These are phyloP conservation scores for Hypholoma fasciculare DNA, from an alignment of 768 basidiomycete genomes.

Conservation along the genomic window DNA sequence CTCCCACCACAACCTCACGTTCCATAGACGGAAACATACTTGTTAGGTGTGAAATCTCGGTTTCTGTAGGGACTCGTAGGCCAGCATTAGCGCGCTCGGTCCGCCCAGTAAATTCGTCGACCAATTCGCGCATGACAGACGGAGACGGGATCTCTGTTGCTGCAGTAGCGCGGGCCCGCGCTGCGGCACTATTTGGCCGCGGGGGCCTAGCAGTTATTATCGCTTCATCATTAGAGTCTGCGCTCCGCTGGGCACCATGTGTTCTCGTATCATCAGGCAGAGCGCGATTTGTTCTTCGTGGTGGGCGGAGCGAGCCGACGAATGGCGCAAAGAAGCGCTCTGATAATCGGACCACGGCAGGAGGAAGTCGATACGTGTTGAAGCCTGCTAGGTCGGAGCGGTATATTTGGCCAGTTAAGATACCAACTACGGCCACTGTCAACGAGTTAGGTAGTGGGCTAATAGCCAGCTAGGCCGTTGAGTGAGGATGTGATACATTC, in stretches of 20 bases:
- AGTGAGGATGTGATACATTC: background rate
- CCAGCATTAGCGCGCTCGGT: conserved; percentile 52
- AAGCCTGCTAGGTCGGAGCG: conserved; percentile 80
- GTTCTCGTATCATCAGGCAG: conserved; percentile 57
- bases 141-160: conserved; percentile 24
- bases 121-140: conserved; percentile 77
- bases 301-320: conserved; percentile 61
- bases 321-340: conserved; percentile 63
- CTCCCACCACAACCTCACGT: conserved; percentile 70
- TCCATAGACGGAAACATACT: conserved; percentile 84
- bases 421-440: conserved; percentile 60
- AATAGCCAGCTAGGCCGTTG: too few relatives aligned
- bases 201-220: conserved; percentile 60
- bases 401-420: conserved; percentile 75
- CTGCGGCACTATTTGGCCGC: conserved; percentile 11
- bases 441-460: conserved; percentile 57
- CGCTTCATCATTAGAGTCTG: conserved; percentile 49
- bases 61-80: conserved; percentile 69
- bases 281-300: conserved; percentile 70
- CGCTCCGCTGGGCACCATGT: conserved; percentile 18
- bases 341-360: conserved; percentile 52
- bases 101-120: conserved; percentile 74
- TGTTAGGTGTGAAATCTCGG: conserved; percentile 73
- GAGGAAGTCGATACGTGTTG: conserved; percentile 78
- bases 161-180: conserved; percentile 10